Percentiles rank a stretch among this genome's conserved stretches.
Conservation (phyloP, 345 rosid genomes). For the Acer yangbiense region DNA sequence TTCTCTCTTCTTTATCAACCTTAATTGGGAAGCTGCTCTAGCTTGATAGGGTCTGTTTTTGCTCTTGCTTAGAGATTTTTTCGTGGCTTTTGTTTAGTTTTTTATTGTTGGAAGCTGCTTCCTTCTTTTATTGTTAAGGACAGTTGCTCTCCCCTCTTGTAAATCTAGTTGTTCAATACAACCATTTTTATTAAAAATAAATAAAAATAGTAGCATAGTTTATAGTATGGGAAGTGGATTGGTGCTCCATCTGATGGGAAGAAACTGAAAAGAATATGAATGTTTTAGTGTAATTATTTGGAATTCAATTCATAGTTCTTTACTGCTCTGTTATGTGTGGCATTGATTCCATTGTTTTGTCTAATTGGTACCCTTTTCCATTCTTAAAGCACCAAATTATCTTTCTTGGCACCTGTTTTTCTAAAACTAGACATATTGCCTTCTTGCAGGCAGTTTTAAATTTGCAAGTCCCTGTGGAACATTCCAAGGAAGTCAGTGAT, state of each 20-base stretch:
- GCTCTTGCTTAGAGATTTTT: too few relatives aligned
- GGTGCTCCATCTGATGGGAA: background rate
- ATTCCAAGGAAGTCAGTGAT: slow-evolving; percentile 97
- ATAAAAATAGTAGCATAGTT: too few relatives aligned
- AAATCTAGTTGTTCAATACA: too few relatives aligned
- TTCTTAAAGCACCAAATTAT: background rate
- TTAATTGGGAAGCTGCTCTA: too few relatives aligned
- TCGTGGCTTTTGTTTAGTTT: too few relatives aligned
- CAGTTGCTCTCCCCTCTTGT: too few relatives aligned
- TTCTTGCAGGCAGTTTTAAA: slow-evolving; percentile 94
- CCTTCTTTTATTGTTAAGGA: too few relatives aligned
- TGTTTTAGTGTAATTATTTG: background rate
- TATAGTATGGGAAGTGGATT: background rate
- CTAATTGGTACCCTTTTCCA: background rate
- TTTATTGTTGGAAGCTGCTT: too few relatives aligned
- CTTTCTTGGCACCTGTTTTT: background rate
- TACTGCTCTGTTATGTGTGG: background rate
- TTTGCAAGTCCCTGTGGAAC: slow-evolving; percentile 94
- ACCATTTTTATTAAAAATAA: too few relatives aligned
- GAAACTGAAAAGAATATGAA: background rate
- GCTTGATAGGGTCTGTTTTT: too few relatives aligned
- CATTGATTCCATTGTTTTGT: background rate
- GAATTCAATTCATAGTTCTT: background rate
- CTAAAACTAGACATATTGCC: slow-evolving; percentile 17
- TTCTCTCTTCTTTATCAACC: too few relatives aligned